Percentiles rank a stretch among this genome's conserved stretches.
phyloP scores from a whole-genome alignment of 2,329 filamentous ascomycete species.

The Elsinoe australis region DNA sequence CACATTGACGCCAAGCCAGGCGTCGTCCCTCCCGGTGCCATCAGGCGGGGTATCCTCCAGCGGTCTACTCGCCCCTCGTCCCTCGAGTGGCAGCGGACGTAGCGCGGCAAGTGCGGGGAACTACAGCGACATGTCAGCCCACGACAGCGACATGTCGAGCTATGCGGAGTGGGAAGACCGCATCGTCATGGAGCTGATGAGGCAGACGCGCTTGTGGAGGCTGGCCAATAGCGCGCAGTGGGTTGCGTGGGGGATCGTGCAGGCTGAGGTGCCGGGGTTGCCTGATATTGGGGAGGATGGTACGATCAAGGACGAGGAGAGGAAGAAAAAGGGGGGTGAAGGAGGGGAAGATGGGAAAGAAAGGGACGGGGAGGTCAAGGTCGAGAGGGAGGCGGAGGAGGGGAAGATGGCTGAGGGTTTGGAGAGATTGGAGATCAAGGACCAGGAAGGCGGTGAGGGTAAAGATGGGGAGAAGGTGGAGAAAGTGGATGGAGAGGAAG shows the following conservation, averaged over 20 bases:
- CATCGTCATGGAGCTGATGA: constrained; percentile 62
- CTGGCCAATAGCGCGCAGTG: constrained; percentile 81
- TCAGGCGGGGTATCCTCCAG: too few species aligned
- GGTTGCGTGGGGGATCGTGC: constrained; percentile 94
- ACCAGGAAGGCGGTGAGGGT: constrained; percentile 21
- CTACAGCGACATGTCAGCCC: neutral
- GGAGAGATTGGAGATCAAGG: neutral
- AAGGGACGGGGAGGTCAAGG: constrained; percentile 56
- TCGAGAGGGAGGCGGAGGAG: constrained; percentile 37
- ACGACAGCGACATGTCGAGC: constrained; percentile 25
- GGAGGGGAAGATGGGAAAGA: constrained; percentile 47
- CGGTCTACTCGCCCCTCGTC: constrained; percentile 7
- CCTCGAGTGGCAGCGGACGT: constrained; percentile 27
- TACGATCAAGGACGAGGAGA: constrained; percentile 16
- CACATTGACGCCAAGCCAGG: constrained; percentile 20
- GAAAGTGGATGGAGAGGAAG: constrained; percentile 34
- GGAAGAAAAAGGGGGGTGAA: constrained; percentile 24
- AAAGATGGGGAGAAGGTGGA: neutral
- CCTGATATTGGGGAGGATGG: constrained; percentile 37
- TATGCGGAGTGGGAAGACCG: constrained; percentile 44
- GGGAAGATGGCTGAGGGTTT: constrained; percentile 37
- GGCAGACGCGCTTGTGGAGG: constrained; percentile 78
- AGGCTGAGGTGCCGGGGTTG: constrained; percentile 76
- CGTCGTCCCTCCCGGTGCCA: too few species aligned
- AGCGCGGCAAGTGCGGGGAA: constrained; percentile 21